A percentile compares a stretch with the other conserved stretches of the same genome.
These are phyloP conservation scores for Aureobasidium sp. DNA, from an alignment of 2,329 filamentous ascomycete genomes.

Conservation along the genomic window DNA sequence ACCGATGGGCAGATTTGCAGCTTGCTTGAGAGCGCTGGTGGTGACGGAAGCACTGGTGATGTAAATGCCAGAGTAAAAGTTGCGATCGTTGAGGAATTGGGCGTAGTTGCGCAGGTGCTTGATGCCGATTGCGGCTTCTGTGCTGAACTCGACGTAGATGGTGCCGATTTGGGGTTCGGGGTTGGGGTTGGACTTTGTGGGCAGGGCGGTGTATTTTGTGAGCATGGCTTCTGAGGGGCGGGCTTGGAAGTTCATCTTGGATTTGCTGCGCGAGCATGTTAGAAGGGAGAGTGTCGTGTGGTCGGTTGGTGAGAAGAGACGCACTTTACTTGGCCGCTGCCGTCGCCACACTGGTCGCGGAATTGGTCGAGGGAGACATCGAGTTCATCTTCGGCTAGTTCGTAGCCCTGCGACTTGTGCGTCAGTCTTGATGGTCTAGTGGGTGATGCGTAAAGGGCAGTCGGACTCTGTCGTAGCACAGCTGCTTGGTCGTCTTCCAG, in stretches of 20 bases:
- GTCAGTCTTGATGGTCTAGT: not conserved
- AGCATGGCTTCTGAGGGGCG: slow-evolving; percentile 78
- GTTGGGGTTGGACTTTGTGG: slow-evolving; percentile 59
- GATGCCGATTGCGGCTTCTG: slow-evolving; percentile 72
- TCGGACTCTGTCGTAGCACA: slow-evolving; percentile 81
- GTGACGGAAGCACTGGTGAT: slow-evolving; percentile 77
- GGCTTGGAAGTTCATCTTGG: slow-evolving; percentile 79
- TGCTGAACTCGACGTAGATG: slow-evolving; percentile 89
- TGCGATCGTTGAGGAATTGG: slow-evolving; percentile 67
- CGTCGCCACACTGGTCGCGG: slow-evolving; percentile 59
- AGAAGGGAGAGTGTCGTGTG: not conserved
- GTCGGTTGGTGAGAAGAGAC: not conserved
- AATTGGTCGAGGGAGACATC: slow-evolving; percentile 81
- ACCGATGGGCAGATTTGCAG: slow-evolving; percentile 65
- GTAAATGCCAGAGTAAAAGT: slow-evolving; percentile 86
- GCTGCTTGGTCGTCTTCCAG: slow-evolving; percentile 88
- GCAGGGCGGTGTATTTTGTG: slow-evolving; percentile 67
- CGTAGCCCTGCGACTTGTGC: slow-evolving; percentile 63
- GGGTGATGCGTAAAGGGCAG: not conserved
- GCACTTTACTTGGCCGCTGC: slow-evolving; percentile 69
- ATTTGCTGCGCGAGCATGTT: slow-evolving; percentile 51
- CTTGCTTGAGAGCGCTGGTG: slow-evolving; percentile 78
- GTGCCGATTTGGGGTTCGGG: slow-evolving; percentile 63
- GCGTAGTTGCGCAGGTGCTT: slow-evolving; percentile 89
- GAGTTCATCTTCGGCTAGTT: slow-evolving; percentile 82